These are phyloP conservation scores for Trametes pubescens DNA, from an alignment of 1,284 basidiomycete genomes.

Conservation along the genomic window DNA sequence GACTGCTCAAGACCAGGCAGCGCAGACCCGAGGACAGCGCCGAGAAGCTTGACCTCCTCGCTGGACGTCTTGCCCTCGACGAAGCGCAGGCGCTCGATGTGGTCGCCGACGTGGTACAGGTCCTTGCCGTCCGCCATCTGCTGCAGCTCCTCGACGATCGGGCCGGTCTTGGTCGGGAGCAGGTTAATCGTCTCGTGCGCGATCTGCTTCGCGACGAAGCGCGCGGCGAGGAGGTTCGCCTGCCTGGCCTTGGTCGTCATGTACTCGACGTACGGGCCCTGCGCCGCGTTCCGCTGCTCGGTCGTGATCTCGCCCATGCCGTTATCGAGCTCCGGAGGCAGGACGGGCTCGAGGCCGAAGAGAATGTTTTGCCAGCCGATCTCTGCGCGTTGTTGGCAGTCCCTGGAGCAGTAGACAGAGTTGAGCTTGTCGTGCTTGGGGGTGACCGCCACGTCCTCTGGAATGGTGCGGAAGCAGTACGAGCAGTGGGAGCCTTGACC, in stretches of 20 bases:
- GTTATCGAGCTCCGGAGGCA: constrained; percentile 60
- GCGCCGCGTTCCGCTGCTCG: constrained; percentile 62
- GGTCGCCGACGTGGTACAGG: constrained; percentile 73
- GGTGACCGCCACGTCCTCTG: constrained; percentile 52
- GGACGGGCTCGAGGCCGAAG: constrained; percentile 69
- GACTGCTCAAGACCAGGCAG: constrained; percentile 78
- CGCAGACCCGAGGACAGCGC: constrained; percentile 63
- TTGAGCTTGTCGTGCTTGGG: constrained; percentile 59
- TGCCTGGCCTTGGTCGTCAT: constrained; percentile 57
- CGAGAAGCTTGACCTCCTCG: constrained; percentile 62
- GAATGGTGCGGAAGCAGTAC: constrained; percentile 70
- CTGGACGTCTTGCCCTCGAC: constrained; percentile 58
- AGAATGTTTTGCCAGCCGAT: constrained; percentile 71
- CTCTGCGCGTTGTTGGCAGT: constrained; percentile 64
- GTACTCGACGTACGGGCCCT: constrained; percentile 62
- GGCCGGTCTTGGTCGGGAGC: constrained; percentile 41
- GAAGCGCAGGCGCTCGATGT: constrained; percentile 76
- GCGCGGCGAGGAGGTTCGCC: constrained; percentile 66
- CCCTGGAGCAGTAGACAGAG: constrained; percentile 75
- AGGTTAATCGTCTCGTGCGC: constrained; percentile 69
- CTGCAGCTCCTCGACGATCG: constrained; percentile 37
- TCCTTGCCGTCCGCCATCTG: constrained; percentile 57
- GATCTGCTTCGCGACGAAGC: constrained; percentile 77
- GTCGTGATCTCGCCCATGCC: constrained; percentile 43
- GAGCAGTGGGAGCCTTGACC: constrained; percentile 71